phyloP scores from a whole-genome alignment of 2,329 filamentous ascomycete genomes.

The Madurella fahalii region DNA sequence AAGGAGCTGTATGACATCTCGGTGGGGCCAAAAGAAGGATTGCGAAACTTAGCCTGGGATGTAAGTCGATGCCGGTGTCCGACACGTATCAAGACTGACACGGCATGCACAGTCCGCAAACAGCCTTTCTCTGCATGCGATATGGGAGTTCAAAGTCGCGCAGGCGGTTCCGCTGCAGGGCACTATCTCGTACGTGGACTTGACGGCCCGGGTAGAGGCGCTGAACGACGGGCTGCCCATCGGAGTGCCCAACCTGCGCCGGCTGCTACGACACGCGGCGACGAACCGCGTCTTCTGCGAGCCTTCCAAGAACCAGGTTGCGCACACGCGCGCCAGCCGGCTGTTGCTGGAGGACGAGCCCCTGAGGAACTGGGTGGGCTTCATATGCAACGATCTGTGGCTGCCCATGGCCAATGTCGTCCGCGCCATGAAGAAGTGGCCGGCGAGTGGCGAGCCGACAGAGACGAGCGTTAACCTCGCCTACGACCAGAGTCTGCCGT shows the following conservation, averaged over 20 bases:
- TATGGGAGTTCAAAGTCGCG: conserved; percentile 32
- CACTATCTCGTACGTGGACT: conserved; percentile 29
- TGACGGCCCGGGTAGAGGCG: conserved; percentile 22
- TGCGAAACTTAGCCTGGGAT: conserved; percentile 29
- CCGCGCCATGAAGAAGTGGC: conserved; percentile 35
- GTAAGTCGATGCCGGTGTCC: background rate
- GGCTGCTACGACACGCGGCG: conserved; percentile 38
- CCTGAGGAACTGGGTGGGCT: conserved; percentile 31
- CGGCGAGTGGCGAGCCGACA: conserved; percentile 32
- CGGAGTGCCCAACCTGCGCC: conserved; percentile 28
- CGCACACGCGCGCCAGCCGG: conserved; percentile 36
- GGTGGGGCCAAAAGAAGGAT: conserved; percentile 25
- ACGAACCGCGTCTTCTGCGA: conserved; percentile 39
- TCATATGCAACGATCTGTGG: conserved; percentile 32
- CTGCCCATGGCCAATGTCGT: conserved; percentile 31
- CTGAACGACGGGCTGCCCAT: conserved; percentile 13
- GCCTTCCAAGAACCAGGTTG: conserved; percentile 34
- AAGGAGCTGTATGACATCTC: conserved; percentile 28
- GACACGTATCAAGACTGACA: background rate
- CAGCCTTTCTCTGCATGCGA: conserved; percentile 30
- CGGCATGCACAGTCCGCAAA: conserved; percentile 19
- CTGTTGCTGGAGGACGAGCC: conserved; percentile 29
- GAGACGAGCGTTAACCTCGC: conserved; percentile 34
- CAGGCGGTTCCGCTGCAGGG: conserved; percentile 28
- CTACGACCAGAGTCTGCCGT: conserved; percentile 23